Evolutionary conservation across 306 rosid species (phyloP).

Genomic region (Chamaecrista fasciculata): DNA sequence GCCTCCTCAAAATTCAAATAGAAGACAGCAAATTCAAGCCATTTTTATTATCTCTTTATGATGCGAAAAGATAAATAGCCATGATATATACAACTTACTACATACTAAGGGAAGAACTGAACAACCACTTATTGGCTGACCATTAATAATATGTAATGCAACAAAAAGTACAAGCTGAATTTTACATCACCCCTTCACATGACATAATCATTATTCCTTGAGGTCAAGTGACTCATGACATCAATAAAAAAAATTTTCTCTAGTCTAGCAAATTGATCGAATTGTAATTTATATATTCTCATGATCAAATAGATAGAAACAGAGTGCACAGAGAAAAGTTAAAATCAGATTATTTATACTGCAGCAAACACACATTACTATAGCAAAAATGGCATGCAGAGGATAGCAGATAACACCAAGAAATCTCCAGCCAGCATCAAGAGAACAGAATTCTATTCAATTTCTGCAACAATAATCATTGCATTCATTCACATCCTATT

Average conservation of each 20-base stretch:
- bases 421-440: neutral
- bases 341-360: neutral
- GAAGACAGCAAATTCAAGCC: too few species aligned
- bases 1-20: too few species aligned
- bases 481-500: slow-evolving; percentile 24
- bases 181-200: too few species aligned
- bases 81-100: too few species aligned
- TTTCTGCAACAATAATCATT: neutral
- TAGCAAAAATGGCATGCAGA: neutral
- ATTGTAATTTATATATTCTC: neutral
- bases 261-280: neutral
- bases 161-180: too few species aligned
- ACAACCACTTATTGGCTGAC: too few species aligned
- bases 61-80: too few species aligned
- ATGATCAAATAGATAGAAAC: neutral
- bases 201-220: too few species aligned
- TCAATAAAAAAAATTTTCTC: neutral
- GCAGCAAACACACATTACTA: too few species aligned
- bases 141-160: too few species aligned
- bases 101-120: too few species aligned
- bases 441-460: neutral
- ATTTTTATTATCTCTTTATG: too few species aligned
- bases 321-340: neutral
- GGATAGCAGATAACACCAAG: neutral
- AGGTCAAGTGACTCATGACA: neutral